Evolutionary conservation across 1,284 basidiomycete genomes (phyloP).

Genomic region (Gymnopus androsaceus): DNA sequence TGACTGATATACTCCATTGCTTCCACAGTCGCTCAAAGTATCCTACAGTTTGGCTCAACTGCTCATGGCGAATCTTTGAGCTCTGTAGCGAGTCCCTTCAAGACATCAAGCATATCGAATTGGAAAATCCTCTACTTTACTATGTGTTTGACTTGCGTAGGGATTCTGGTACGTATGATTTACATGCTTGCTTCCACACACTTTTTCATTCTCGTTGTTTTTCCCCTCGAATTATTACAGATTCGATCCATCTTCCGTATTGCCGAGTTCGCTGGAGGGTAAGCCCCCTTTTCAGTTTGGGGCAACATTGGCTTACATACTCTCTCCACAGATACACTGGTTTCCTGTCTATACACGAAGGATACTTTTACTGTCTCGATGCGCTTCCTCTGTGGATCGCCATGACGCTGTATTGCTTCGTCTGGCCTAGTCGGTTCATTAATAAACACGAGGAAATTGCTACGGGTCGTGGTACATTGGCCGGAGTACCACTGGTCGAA

Average conservation of each 20-base stretch:
- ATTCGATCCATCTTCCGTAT: slow-evolving; percentile 23
- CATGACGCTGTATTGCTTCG: slow-evolving; percentile 20
- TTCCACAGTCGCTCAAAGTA: slow-evolving; percentile 3
- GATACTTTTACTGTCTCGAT: slow-evolving; percentile 24
- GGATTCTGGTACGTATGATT: slow-evolving; percentile 18
- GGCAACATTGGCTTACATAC: slow-evolving; percentile 11
- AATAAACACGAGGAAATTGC: background rate
- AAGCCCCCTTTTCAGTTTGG: slow-evolving; percentile 6
- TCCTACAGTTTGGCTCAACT: too few relatives aligned
- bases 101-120: slow-evolving; percentile 19
- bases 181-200: background rate
- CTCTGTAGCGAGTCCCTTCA: too few relatives aligned
- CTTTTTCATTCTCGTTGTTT: background rate
- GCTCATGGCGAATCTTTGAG: too few relatives aligned
- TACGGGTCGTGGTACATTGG: background rate
- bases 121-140: slow-evolving; percentile 22
- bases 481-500: background rate
- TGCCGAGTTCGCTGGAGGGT: slow-evolving; percentile 23
- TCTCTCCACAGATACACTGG: slow-evolving; percentile 10
- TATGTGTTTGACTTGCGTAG: slow-evolving; percentile 19
- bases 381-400: slow-evolving; percentile 22
- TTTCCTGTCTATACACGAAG: slow-evolving; percentile 19
- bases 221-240: too few relatives aligned
- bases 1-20: too few relatives aligned
- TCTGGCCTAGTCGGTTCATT: slow-evolving; percentile 21